A percentile compares a stretch with the other conserved stretches of the same genome.
Evolutionary conservation across 1,284 basidiomycete genomes (phyloP).

Genomic region (Bjerkandera adusta): DNA sequence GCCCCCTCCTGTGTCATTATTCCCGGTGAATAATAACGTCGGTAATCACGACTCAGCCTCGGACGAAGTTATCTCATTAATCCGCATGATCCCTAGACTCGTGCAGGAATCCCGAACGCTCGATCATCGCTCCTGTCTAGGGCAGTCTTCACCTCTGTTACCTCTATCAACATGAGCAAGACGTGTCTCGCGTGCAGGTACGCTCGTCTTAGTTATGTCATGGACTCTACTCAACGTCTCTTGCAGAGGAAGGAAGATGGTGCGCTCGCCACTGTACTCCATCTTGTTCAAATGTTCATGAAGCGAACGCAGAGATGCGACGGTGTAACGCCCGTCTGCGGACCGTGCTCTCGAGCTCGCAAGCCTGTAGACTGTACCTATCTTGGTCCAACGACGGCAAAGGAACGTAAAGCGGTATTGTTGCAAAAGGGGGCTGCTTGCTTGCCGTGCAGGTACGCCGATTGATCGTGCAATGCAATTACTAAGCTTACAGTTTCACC

Average conservation of each 20-base stretch:
- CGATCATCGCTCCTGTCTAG: no score
- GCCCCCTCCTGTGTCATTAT: no score
- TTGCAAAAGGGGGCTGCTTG: constrained; percentile 30
- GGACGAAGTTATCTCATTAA: no score
- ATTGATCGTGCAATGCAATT: not conserved
- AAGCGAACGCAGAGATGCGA: constrained; percentile 23
- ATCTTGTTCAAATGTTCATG: not conserved
- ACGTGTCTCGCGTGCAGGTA: constrained; percentile 29
- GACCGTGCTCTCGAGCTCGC: constrained; percentile 27
- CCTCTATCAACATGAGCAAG: constrained; percentile 16
- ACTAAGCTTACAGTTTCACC: not conserved
- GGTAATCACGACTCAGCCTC: no score
- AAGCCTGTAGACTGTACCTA: constrained; percentile 25
- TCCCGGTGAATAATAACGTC: no score
- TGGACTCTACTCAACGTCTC: not conserved
- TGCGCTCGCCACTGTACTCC: constrained; percentile 6
- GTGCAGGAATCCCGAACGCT: no score
- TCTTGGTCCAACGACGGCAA: constrained; percentile 10
- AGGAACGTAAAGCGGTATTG: constrained; percentile 21
- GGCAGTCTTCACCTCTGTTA: no score
- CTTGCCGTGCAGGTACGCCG: constrained; percentile 22
- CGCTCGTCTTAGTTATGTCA: not conserved
- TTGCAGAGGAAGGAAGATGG: constrained; percentile 25
- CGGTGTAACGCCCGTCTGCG: constrained; percentile 23
- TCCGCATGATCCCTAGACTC: no score